Base-by-base conservation (phyloP, 2,329 filamentous ascomycete species). In the Fusarium secorum region DNA sequence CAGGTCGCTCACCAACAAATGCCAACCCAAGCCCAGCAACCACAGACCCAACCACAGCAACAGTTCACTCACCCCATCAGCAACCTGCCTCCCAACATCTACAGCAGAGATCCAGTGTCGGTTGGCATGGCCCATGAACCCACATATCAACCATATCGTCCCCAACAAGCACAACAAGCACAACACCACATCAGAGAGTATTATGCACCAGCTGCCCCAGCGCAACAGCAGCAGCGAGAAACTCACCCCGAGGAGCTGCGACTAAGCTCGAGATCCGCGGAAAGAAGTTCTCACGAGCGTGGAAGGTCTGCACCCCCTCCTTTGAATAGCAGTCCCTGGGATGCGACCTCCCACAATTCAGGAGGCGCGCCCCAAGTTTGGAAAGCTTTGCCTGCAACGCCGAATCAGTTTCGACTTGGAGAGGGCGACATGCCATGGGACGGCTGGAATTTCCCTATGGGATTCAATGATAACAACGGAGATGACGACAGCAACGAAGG, bases 271-370 rank as follows among this genome's bases (percentile, higher is more conserved):
- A 71, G 76, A 11, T 67, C 72, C 13, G 63, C 68, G 42, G 73
- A 66, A 38, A 65, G 76, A 10, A 63, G 69, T 39, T 79, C 81
- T 13, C 80, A 83, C 51, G 83, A 84, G 57, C 81, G 85, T 33
- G 85, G 85, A 28, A 80, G 79, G 30, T 87, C 85, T 7, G 85
- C 85, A 11, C 85, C 85, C 18, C 84, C 85, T 5, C 83, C 83
- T 0, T 76, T 84, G 48, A 84, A 83, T 49, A 82, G 83, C 26
- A 84, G 81, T 60, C 84, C 83, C 2, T 86, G 85, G 85, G 82
- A 85, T 60, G 78, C 80, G 9, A 76, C 78, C 22, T 72, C 77
- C 7, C 77, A 76, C 33, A 56, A 73, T 44, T 55, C 51, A 33
- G 65, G 41, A 54, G 75, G 69, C 26, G 71, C 70, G 28, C 66